Base-by-base conservation (phyloP, 2,329 filamentous ascomycete species). In the Fusarium sp. region DNA sequence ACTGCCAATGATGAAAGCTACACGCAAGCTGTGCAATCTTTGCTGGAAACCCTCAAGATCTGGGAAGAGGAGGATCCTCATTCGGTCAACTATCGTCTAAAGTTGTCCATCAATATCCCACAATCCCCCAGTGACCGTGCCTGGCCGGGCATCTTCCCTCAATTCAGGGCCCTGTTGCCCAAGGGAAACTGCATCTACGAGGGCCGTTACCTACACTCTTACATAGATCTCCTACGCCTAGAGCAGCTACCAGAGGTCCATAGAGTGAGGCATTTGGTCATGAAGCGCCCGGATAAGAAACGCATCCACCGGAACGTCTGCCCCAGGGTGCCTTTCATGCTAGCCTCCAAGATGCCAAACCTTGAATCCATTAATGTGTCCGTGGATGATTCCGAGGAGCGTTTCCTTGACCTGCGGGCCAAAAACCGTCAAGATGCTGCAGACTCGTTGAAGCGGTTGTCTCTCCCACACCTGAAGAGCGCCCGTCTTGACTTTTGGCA, bases 141-240 rank as follows among this genome's bases (percentile, higher is more conserved):
- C 6, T 69, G 56, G 56, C 37, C 27, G 27, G 48, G 48, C 27
- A 32, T 52, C 48, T 52, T 52, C 11, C 27, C 27, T 32, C 48
- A 30, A 14, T 52, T 27, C 18, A 32, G 13, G 11, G 27, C 48
- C 18, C 8, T 32, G 27, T 6, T 52, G 4, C 48, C 27, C 25
- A 30, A 52, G 9, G 48, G 48, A 6, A 32, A 32, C 27, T 56
- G 30, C 56, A 66, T 69, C 37, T 32, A 69, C 9, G 67, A 69
- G 9, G 67, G 67, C 32, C 56, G 67, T 20, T 66, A 62, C 50
- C 45, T 69, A 18, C 67, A 69, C 50, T 66, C 67, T 11, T 66
- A 62, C 25, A 66, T 69, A 16, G 37, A 58, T 11, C 41, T 69
- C 11, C n/a, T 39, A 18, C 23, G 43, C 10, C 48, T 30, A 2